These are phyloP conservation scores for Tolypocladium sp. DNA, from an alignment of 2,329 filamentous ascomycete genomes.

Conservation along the genomic window DNA sequence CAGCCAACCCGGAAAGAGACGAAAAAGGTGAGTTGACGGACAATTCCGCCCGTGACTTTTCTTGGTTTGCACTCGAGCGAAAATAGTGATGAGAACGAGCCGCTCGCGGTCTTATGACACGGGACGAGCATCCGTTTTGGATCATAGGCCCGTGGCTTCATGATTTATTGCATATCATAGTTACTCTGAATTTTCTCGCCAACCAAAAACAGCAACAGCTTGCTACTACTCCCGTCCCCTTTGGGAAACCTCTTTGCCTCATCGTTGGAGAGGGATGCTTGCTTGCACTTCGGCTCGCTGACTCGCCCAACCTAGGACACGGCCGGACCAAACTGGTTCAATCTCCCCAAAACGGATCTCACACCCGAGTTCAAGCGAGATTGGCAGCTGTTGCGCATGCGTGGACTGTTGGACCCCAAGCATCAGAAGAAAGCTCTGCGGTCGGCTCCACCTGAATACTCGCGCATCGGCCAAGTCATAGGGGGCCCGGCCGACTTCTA, in stretches of 20 bases:
- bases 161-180: conserved; percentile 53
- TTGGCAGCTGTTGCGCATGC: conserved; percentile 81
- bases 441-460: conserved; percentile 61
- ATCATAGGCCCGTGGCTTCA: conserved; percentile 47
- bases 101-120: conserved; percentile 26
- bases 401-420: conserved; percentile 81
- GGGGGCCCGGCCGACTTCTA: conserved; percentile 85
- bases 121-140: conserved; percentile 30
- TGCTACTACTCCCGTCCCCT: background rate
- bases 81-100: conserved; percentile 29
- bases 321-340: conserved; percentile 78
- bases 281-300: background rate
- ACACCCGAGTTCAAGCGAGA: conserved; percentile 84
- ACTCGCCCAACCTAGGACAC: conserved; percentile 30
- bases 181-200: conserved; percentile 53
- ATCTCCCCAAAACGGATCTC: conserved; percentile 74
- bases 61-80: background rate
- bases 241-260: background rate
- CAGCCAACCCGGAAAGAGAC: background rate
- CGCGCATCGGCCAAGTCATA: conserved; percentile 80
- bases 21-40: background rate
- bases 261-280: background rate
- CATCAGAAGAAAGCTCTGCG: conserved; percentile 87
- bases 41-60: background rate
- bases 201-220: background rate